A percentile compares a stretch with the other conserved stretches of the same genome.
phyloP scores from a whole-genome alignment of 306 rosid genomes.

The Trifolium pratense region DNA sequence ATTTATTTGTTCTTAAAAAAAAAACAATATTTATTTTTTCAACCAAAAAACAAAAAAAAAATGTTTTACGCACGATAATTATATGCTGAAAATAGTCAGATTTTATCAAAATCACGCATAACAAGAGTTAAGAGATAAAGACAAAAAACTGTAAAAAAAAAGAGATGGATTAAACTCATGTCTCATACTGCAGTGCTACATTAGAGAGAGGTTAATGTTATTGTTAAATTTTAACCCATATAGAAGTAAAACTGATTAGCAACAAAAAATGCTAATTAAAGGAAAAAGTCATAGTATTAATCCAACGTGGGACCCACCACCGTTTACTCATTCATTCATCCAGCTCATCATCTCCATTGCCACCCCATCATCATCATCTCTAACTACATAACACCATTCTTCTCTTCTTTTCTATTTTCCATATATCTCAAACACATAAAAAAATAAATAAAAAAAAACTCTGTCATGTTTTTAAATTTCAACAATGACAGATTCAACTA shows the following conservation, averaged over 20 bases:
- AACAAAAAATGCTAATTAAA: constrained; percentile 3
- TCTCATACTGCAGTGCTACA: not conserved
- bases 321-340: constrained; percentile 45
- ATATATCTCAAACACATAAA: not conserved
- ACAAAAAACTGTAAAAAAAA: too few relatives aligned
- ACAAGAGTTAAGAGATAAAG: too few relatives aligned
- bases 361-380: not conserved
- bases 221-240: constrained; percentile 3
- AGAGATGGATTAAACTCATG: not conserved
- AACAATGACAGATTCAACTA: not conserved
- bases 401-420: not conserved
- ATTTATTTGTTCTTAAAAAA: too few relatives aligned
- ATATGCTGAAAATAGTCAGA: too few relatives aligned
- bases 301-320: constrained; percentile 77
- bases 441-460: too few relatives aligned
- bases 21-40: too few relatives aligned
- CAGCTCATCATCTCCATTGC: not conserved
- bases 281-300: constrained; percentile 28
- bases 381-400: constrained; percentile 1
- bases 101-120: too few relatives aligned
- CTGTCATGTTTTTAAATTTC: too few relatives aligned
- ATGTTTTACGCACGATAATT: too few relatives aligned
- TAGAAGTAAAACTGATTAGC: constrained; percentile 10
- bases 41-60: too few relatives aligned
- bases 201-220: constrained; percentile 6